phyloP scores from a whole-genome alignment of 495 filamentous ascomycete genomes.

The Parathielavia appendiculata region DNA sequence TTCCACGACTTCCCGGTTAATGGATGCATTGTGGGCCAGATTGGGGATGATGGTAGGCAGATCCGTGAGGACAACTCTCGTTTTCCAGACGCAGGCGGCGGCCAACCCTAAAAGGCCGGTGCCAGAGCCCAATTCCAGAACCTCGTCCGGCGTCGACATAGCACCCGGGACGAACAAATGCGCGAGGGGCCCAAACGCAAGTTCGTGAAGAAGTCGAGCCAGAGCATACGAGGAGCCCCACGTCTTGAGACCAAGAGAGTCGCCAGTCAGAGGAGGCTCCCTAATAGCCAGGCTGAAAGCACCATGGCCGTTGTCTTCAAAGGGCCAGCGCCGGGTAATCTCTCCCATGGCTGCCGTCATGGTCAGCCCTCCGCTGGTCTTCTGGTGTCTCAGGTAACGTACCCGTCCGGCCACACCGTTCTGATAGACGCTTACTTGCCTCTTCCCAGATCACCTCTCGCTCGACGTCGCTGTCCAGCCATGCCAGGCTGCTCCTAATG shows the following conservation, averaged over 20 bases:
- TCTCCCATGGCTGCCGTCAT: constrained; percentile 63
- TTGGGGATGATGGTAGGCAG: constrained; percentile 44
- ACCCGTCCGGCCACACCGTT: constrained; percentile 70
- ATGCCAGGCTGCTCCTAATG: constrained; percentile 65
- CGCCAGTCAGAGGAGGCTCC: constrained; percentile 80
- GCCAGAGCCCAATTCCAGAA: constrained; percentile 60
- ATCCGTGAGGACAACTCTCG: constrained; percentile 43
- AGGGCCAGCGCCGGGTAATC: constrained; percentile 66
- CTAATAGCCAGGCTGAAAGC: constrained; percentile 62
- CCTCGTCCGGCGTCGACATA: constrained; percentile 16
- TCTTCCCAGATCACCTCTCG: constrained; percentile 73
- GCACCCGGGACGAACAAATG: constrained; percentile 32
- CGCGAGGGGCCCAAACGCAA: constrained; percentile 33
- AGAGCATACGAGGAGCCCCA: constrained; percentile 87
- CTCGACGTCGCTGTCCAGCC: constrained; percentile 67
- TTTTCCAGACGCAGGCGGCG: constrained; percentile 40
- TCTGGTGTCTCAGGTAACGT: constrained; percentile 4
- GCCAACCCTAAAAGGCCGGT: constrained; percentile 59
- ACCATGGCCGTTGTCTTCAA: constrained; percentile 36
- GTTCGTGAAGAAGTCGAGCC: constrained; percentile 60
- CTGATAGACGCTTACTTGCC: constrained; percentile 70
- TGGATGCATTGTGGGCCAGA: constrained; percentile 36
- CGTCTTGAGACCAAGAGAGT: constrained; percentile 87
- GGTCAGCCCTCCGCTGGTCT: neutral
- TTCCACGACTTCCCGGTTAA: constrained; percentile 34